Conservation (phyloP, 139 green algal species). For the Micractinium sp. region DNA sequence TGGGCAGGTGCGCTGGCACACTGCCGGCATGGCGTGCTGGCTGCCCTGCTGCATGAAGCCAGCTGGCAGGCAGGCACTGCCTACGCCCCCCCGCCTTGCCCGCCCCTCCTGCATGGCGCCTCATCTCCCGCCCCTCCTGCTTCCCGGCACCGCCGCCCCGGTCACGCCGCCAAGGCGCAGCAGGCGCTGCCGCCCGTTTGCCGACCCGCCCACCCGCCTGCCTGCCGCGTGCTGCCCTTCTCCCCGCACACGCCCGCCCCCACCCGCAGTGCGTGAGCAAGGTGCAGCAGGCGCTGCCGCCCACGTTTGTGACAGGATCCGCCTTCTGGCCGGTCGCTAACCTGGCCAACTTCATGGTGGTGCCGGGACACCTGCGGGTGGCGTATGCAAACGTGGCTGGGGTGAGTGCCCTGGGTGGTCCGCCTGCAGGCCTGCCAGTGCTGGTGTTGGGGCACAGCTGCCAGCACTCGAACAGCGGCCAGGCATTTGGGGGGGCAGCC, state of each 20-base stretch:
- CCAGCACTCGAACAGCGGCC: too few relatives aligned
- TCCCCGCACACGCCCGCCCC: neutral
- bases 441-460: too few relatives aligned
- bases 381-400: constrained; percentile 57
- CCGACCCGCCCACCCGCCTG: neutral
- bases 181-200: neutral
- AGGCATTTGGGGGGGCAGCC: too few relatives aligned
- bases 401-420: neutral
- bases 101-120: too few relatives aligned
- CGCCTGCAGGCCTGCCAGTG: neutral
- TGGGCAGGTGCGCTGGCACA: neutral
- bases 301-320: constrained; percentile 46
- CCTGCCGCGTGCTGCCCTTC: neutral
- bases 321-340: constrained; percentile 71
- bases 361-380: constrained; percentile 49
- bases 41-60: too few relatives aligned
- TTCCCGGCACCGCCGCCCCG: too few relatives aligned
- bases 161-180: too few relatives aligned
- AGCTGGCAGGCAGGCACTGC: too few relatives aligned
- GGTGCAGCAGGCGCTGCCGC: constrained; percentile 30
- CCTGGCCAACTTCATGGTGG: constrained; percentile 68
- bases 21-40: neutral
- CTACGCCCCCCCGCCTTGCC: too few relatives aligned
- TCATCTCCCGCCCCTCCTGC: too few relatives aligned
- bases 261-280: constrained; percentile 20